Base-by-base conservation (phyloP, 352 stramenopile species). In the Globisporangium okanoganense region DNA sequence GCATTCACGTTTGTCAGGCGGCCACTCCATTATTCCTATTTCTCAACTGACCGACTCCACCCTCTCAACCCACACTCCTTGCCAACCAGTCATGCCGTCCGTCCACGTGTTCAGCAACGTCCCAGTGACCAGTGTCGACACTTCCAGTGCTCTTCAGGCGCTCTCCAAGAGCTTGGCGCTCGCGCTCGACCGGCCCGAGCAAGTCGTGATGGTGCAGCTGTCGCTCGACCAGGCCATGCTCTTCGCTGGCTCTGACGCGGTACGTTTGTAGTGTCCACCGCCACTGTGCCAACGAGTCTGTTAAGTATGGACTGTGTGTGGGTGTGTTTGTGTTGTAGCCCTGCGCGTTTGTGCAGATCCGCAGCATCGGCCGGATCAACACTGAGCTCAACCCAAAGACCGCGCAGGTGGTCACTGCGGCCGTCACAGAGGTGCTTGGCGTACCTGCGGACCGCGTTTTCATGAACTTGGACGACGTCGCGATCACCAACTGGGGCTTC, bases 391-490 rank as follows among this genome's bases (percentile, higher is more conserved):
- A 72, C 38, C 44, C 62, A 4, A 72, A 61, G 54, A 75, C 61
- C 1, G 61, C 61, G n/a, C 33, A 60, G 25, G 44, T 53, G 16
- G 48, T 66, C 27, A 66, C 51, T n/a, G 52, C 29, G n/a, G 25
- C 40, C 3, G 51, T 66, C 13, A 53, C 58, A 3, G 29, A 67
- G 31, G 31, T 27, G 24, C 56, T 83, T 18, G 62, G 67, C 29
- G 49, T 83, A 13, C 53, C 64, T 0, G 56, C 53, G 4, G 60
- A 66, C 16, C 73, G 76, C 44, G 60, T 82, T 4, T 85, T 75
- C 56, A 45, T 82, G 49, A 75, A 72, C 59, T 43, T 85, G 35
- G 66, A 78, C 47, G 65, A 74, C 53, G 60, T 82, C 33, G 10
- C 54, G 9, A 29, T 29, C 18, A 27, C 36, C 48, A 82, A 85